Conservation (phyloP, 805 yeast species). For the Myxozyma kluyveri region DNA sequence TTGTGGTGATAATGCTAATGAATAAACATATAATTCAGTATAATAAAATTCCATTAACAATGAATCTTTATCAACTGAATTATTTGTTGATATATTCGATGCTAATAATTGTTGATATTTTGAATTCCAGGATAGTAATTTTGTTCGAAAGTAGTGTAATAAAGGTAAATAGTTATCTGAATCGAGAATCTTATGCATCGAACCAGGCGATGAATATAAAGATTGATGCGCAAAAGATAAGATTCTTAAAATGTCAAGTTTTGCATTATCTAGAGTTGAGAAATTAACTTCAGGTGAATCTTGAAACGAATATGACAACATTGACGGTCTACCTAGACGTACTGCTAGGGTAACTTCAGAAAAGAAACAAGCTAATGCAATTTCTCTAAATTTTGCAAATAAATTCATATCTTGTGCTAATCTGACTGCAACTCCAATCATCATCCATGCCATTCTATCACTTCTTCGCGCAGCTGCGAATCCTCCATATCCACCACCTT, state of each 20-base stretch:
- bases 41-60: conserved; percentile 80
- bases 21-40: conserved; percentile 77
- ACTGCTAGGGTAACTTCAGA: conserved; percentile 81
- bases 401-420: conserved; percentile 84
- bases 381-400: conserved; percentile 66
- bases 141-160: conserved; percentile 68
- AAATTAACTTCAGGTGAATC: conserved; percentile 61
- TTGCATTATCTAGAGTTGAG: conserved; percentile 66
- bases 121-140: conserved; percentile 73
- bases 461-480: conserved; percentile 81
- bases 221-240: conserved; percentile 81
- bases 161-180: conserved; percentile 56
- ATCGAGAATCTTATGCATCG: conserved; percentile 38
- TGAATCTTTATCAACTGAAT: conserved; percentile 60
- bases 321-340: conserved; percentile 74
- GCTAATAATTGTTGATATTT: conserved; percentile 56
- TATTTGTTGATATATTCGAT: conserved; percentile 30
- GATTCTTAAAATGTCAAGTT: conserved; percentile 73
- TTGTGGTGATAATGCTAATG: conserved; percentile 66
- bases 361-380: conserved; percentile 78
- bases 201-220: conserved; percentile 53
- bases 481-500: conserved; percentile 60
- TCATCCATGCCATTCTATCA: conserved; percentile 91
- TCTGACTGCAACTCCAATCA: conserved; percentile 81
- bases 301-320: conserved; percentile 60